These are phyloP conservation scores for Cucurbitaria berberidis DNA, from an alignment of 2,329 filamentous ascomycete genomes.

Conservation along the genomic window DNA sequence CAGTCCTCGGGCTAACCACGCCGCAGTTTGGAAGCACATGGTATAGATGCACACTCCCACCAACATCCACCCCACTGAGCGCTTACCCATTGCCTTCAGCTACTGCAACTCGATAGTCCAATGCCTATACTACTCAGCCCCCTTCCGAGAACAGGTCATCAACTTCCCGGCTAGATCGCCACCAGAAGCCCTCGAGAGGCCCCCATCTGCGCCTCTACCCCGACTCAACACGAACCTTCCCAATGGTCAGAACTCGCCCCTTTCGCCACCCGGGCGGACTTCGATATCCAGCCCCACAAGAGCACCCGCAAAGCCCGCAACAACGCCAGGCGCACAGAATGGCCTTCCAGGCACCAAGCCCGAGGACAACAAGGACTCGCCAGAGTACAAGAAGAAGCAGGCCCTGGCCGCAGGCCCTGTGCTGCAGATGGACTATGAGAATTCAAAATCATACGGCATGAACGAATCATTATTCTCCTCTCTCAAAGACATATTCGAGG, in stretches of 20 bases:
- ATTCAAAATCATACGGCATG: constrained; percentile 83
- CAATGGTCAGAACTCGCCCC: constrained; percentile 48
- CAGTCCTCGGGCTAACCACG: constrained; percentile 29
- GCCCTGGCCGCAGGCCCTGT: constrained; percentile 88
- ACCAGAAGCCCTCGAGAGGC: constrained; percentile 69
- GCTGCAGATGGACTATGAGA: constrained; percentile 82
- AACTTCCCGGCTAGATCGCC: constrained; percentile 81
- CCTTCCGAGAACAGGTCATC: constrained; percentile 92
- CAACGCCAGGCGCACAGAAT: constrained; percentile 58
- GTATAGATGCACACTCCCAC: constrained; percentile 61
- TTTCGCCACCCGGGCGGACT: constrained; percentile 62
- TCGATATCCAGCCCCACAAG: constrained; percentile 44
- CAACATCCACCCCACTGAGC: constrained; percentile 7
- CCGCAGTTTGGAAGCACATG: constrained; percentile 94
- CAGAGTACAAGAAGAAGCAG: constrained; percentile 98
- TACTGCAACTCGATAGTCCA: constrained; percentile 99
- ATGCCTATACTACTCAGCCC: constrained; percentile 92
- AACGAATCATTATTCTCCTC: constrained; percentile 93
- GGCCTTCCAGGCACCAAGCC: constrained; percentile 69
- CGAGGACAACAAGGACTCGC: constrained; percentile 92
- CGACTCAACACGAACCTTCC: constrained; percentile 49
- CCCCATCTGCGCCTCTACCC: constrained; percentile 49
- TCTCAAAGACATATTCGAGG: constrained; percentile 94
- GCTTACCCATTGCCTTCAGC: constrained; percentile 57
- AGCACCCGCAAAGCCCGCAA: constrained; percentile 45